These are phyloP conservation scores for Eucalyptus lansdowneana DNA, from an alignment of 345 rosid species.

Conservation along the genomic window DNA sequence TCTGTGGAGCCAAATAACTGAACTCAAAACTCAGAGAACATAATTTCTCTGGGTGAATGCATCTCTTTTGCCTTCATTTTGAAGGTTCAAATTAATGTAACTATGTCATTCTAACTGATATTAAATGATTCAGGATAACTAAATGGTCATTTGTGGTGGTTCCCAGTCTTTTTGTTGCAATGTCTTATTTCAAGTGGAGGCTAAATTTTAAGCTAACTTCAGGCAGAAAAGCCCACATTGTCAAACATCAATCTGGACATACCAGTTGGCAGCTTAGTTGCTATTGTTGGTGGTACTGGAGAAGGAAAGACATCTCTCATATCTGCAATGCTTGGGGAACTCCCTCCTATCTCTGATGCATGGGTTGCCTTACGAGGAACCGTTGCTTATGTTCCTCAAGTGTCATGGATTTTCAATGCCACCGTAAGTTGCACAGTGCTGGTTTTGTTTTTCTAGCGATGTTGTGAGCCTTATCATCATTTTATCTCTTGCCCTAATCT, in stretches of 20 bases:
- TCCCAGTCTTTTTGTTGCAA: neutral
- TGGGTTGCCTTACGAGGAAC: constrained; percentile 60
- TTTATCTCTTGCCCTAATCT: neutral
- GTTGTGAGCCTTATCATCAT: neutral
- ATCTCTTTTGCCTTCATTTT: neutral
- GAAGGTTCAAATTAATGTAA: neutral
- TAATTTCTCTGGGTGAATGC: neutral
- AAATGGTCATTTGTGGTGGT: neutral
- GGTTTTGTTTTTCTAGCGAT: neutral
- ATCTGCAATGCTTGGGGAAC: constrained; percentile 94
- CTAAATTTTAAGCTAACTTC: neutral
- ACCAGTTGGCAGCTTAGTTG: constrained; percentile 72
- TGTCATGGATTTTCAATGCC: constrained; percentile 98
- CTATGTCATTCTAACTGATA: neutral
- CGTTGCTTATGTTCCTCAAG: constrained; percentile 92
- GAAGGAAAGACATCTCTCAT: constrained; percentile 94
- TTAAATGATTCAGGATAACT: neutral
- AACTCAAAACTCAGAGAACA: neutral
- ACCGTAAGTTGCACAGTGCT: constrained; percentile 39
- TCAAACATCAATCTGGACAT: constrained; percentile 67
- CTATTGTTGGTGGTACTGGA: constrained; percentile 91
- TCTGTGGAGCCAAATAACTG: neutral
- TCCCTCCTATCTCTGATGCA: constrained; percentile 42
- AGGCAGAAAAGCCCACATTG: constrained; percentile 59
- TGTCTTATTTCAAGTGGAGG: neutral